Base-by-base conservation (phyloP, 306 rosid genomes). In the Cicer pinnatifidum region DNA sequence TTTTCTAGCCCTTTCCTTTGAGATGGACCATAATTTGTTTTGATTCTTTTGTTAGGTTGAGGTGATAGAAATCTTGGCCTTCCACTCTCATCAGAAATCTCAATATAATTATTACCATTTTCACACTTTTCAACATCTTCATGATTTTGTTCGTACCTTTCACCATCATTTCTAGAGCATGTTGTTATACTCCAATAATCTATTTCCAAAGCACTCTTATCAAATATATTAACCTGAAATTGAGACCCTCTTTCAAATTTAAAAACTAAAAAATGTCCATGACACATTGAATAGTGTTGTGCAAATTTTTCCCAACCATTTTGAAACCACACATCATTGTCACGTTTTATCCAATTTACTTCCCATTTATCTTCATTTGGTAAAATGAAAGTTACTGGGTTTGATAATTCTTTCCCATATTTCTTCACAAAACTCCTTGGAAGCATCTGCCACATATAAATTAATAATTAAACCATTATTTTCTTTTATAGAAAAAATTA, bases 311-410 rank as follows among this genome's bases (percentile, higher is more conserved):
- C 64, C 78, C 78, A 74, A 8, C 70, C 70, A 7, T 74, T 47
- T 19, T 52, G 6, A 62, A 74, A 38, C 62, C 60, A 62, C 11
- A 78, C 53, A n/a, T 60, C 79, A 7, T 59, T 63, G 8, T 75
- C 66, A 4, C 53, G 23, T n/a, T 54, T 74, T 5, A 33, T 58
- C 71, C 74, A 53, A 40, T 47, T 38, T 5, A 79, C 19, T 66
- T 39, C 50, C 67, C 78, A 69, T 40, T 69, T n/a, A 10, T 40
- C 11, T 1, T 75, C 67, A 41, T 75, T 69, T 37, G 86, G 86
- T 35, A 83, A 81, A 35, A 41, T 69, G 7, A 83, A 61, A 8
- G 40, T 5, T 10, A 56, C 50, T 9, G 45, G 37, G 7, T 57
- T 39, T 52, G 83, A 20, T 7, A 83, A 16, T 11, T 12, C 40